Evolutionary conservation across 2,329 filamentous ascomycete genomes (phyloP), one percentile per base, ranked within the genome.

Genomic region (Elsinoe arachidis): DNA sequence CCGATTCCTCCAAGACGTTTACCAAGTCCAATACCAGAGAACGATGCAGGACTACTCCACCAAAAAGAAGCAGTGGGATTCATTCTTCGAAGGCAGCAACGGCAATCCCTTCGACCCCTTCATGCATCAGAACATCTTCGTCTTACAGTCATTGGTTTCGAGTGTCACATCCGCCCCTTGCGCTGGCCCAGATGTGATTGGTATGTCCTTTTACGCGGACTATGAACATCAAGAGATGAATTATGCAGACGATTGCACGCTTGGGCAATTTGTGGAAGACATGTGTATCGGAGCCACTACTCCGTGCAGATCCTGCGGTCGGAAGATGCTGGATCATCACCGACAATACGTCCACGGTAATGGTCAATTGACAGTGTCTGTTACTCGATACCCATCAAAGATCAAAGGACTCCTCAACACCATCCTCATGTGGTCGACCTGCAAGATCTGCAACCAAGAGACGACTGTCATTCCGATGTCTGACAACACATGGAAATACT

Each of bases 371-470:
- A 96, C 90, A 6, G 84, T 97, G 9, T 89, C 96, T 63, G 85
- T 96, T 14, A 88, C 96, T 67, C 85, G 84, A 33, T 85, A 84
- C 61, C 78, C 85, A 44, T 79, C 82, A 35, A 83, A 86, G 62
- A 74, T 87, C 60, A 79, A 81, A 60, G 80, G 83, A 1, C 73
- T 85, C 71, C 80, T 82, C 69, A 83, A 88, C 62, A 87, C 85
- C 2, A 95, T 99, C 57, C 81, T 91, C 58, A 96, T 99, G 90
- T 99, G 95, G 95, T 97, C 90, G 63, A 90, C 87, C 64, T 99
- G 93, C 75, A 93, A 95, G 65, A 79, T 88, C 30, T 99, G 95
- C 70, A 86, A 88, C 55, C 89, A 89, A 63, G 91, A 97, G 68
- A 95, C 92, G 0, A 88, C 90, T 38, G 85, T 91, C 49, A 87